Percentiles rank a stretch among this genome's conserved stretches.
These are phyloP conservation scores for Tylopilus felleus DNA, from an alignment of 768 basidiomycete species.

Conservation along the genomic window DNA sequence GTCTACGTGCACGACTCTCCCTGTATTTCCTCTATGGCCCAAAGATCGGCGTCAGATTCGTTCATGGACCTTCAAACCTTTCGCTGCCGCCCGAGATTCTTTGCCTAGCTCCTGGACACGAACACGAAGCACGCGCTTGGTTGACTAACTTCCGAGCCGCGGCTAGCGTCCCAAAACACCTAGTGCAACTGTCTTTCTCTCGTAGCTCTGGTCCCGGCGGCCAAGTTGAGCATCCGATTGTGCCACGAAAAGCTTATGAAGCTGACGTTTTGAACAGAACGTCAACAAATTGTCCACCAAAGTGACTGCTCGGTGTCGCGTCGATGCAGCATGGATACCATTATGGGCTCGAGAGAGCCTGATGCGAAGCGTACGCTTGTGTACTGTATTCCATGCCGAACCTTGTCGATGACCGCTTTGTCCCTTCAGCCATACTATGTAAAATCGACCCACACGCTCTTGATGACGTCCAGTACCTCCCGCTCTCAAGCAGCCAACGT, in stretches of 20 bases:
- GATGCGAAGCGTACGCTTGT: slow-evolving; percentile 43
- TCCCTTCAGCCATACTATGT: slow-evolving; percentile 56
- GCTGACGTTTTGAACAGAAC: slow-evolving; percentile 46
- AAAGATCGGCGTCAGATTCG: slow-evolving; percentile 1
- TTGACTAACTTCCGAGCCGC: slow-evolving; percentile 42
- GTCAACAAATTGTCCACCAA: slow-evolving; percentile 91
- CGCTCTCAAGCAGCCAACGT: slow-evolving; percentile 80
- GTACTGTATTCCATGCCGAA: background rate
- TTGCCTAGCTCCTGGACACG: slow-evolving; percentile 37
- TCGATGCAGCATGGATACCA: slow-evolving; percentile 67
- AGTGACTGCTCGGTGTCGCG: slow-evolving; percentile 57
- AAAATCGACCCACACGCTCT: slow-evolving; percentile 62
- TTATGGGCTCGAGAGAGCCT: slow-evolving; percentile 54
- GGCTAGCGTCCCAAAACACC: slow-evolving; percentile 11
- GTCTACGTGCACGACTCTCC: background rate
- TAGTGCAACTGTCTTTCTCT: slow-evolving; percentile 65
- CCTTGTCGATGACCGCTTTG: background rate
- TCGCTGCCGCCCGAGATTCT: slow-evolving; percentile 43
- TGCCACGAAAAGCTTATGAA: background rate
- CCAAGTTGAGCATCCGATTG: slow-evolving; percentile 47
- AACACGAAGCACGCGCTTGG: slow-evolving; percentile 55
- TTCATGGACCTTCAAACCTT: slow-evolving; percentile 34
- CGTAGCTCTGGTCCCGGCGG: slow-evolving; percentile 85
- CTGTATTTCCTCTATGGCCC: background rate
- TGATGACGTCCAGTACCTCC: slow-evolving; percentile 64